Conservation (phyloP, 2,329 filamentous ascomycete genomes). For the Botrytis aclada region DNA sequence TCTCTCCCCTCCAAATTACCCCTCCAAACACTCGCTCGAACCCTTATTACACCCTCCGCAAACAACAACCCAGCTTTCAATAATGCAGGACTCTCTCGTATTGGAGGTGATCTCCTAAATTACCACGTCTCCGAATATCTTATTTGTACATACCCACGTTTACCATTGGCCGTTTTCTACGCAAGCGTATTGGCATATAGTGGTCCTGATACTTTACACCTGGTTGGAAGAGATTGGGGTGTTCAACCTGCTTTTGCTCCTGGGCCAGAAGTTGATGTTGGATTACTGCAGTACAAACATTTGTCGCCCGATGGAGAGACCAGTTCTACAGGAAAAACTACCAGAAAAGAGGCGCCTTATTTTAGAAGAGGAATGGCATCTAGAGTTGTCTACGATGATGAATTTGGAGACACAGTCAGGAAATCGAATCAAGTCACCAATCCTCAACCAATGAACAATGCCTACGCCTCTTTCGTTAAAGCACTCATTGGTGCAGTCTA, state of each 20-base stretch:
- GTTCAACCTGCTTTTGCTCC: constrained; percentile 83
- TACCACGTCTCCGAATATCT: constrained; percentile 90
- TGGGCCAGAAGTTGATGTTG: constrained; percentile 87
- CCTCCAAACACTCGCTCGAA: constrained; percentile 78
- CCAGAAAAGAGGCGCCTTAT: constrained; percentile 49
- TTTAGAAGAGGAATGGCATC: constrained; percentile 71
- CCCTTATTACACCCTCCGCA: constrained; percentile 81
- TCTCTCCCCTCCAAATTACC: constrained; percentile 78
- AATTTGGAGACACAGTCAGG: constrained; percentile 68
- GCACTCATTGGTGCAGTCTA: constrained; percentile 84
- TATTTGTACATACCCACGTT: constrained; percentile 82
- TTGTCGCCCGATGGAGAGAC: constrained; percentile 43
- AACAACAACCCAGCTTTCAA: constrained; percentile 80
- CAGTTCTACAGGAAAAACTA: constrained; percentile 47
- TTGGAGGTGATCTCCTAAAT: constrained; percentile 79
- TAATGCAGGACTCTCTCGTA: constrained; percentile 76
- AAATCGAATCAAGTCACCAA: constrained; percentile 32
- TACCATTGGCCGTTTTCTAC: constrained; percentile 85
- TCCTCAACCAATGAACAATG: constrained; percentile 41
- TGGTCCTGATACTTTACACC: constrained; percentile 69
- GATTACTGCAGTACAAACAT: constrained; percentile 75
- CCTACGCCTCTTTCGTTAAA: constrained; percentile 74
- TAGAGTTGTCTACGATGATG: constrained; percentile 76
- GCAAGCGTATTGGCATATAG: constrained; percentile 81
- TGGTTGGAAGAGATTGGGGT: constrained; percentile 83